A percentile compares a stretch with the other conserved stretches of the same genome.
phyloP scores from a whole-genome alignment of 257 asterid species.

The Cordia subcordata region DNA sequence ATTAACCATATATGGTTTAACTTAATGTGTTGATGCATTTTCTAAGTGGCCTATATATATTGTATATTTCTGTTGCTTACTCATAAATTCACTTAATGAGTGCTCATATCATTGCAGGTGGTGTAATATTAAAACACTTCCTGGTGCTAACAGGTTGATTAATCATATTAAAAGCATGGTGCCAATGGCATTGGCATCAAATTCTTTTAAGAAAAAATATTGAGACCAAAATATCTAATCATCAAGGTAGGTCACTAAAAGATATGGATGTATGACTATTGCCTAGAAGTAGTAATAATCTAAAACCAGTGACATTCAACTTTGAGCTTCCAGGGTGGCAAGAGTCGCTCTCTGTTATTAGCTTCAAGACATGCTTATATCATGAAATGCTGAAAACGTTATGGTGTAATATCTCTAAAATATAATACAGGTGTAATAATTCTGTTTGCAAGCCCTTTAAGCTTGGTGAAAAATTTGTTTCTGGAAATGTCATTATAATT shows the following conservation, averaged over 20 bases:
- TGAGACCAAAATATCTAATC: conserved; percentile 65
- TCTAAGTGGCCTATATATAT: conserved; percentile 1
- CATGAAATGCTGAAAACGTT: conserved; percentile 5
- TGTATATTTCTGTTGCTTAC: background rate
- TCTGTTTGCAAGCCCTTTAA: no score
- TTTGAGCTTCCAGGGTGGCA: conserved; percentile 63
- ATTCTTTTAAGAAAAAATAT: conserved; percentile 61
- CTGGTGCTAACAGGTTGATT: conserved; percentile 83
- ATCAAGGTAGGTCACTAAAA: conserved; percentile 42
- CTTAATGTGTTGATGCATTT: no score
- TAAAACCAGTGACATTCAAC: background rate
- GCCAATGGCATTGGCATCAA: conserved; percentile 82
- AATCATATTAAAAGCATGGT: conserved; percentile 71
- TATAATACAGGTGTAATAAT: no score
- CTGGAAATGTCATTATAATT: no score
- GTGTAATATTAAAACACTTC: conserved; percentile 74
- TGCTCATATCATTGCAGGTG: conserved; percentile 40
- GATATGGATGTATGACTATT: background rate
- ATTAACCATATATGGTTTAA: no score
- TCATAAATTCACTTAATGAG: background rate
- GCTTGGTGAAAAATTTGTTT: no score
- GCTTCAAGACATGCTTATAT: conserved; percentile 4
- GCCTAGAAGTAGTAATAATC: background rate
- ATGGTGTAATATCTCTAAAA: background rate
- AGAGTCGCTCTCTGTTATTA: conserved; percentile 65